Percentiles rank a stretch among this genome's conserved stretches.
Conservation (phyloP, 2,329 filamentous ascomycete genomes). For the Cercospora berteroae region DNA sequence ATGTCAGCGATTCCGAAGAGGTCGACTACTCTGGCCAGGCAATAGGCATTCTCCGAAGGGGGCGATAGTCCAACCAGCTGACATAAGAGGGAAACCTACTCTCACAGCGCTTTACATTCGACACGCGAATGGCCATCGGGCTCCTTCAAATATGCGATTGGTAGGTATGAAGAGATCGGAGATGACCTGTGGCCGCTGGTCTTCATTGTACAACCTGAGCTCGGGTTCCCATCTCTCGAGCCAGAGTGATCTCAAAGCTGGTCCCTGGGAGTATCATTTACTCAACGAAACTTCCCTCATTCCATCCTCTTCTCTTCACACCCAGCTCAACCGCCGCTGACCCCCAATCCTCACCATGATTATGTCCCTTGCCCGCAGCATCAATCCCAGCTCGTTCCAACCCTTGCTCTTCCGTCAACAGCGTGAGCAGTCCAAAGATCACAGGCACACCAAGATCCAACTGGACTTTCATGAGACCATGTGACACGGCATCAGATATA, state of each 20-base stretch:
- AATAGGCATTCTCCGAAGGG: too few relatives aligned
- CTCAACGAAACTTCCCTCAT: slow-evolving; percentile 61
- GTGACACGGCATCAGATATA: slow-evolving; percentile 85
- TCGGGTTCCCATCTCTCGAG: background rate
- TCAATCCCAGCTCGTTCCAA: slow-evolving; percentile 74
- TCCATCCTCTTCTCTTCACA: slow-evolving; percentile 81
- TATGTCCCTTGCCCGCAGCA: slow-evolving; percentile 59
- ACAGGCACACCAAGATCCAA: slow-evolving; percentile 86
- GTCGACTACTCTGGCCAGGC: too few relatives aligned
- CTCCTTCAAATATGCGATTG: too few relatives aligned
- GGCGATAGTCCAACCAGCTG: too few relatives aligned
- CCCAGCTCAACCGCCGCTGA: slow-evolving; percentile 91
- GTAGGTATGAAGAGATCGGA: too few relatives aligned
- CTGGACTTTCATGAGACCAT: slow-evolving; percentile 92
- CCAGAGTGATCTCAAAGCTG: background rate
- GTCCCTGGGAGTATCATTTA: slow-evolving; percentile 23
- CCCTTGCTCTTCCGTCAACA: slow-evolving; percentile 85
- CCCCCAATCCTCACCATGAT: slow-evolving; percentile 97
- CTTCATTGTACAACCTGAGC: background rate
- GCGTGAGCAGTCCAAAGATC: slow-evolving; percentile 86
- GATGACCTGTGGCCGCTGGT: too few relatives aligned
- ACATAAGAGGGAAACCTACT: too few relatives aligned
- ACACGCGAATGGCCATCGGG: too few relatives aligned
- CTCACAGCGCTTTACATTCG: too few relatives aligned
- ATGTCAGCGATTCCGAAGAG: too few relatives aligned